Conservation (phyloP, 192 early-diverging fungal genomes). For the Rhizophagus sp. region DNA sequence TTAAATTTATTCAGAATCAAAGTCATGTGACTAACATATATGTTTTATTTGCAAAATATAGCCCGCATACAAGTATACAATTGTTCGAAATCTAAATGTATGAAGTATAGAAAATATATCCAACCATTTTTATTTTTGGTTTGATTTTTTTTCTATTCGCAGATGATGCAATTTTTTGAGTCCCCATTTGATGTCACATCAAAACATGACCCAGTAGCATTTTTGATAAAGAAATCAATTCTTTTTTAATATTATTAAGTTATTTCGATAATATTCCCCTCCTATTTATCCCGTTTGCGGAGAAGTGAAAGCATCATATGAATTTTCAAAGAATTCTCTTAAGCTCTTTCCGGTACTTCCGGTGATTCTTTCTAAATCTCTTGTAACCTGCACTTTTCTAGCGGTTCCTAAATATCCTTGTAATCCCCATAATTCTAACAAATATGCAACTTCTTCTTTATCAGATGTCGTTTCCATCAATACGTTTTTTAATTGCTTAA, state of each 20-base stretch:
- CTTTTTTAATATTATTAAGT: background rate
- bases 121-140: no score
- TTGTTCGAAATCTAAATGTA: no score
- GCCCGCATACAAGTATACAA: no score
- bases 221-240: background rate
- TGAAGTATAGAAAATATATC: no score
- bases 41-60: no score
- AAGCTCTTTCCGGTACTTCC: conserved; percentile 1
- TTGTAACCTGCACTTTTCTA: conserved; percentile 10
- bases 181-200: background rate
- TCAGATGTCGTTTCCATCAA: background rate
- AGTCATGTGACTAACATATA: no score
- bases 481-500: background rate
- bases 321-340: conserved; percentile 18
- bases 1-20: no score
- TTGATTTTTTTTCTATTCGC: no score
- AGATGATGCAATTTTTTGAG: no score
- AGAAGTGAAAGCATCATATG: background rate
- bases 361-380: conserved; percentile 3
- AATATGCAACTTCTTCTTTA: background rate
- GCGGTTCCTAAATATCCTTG: background rate
- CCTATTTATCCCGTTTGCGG: background rate
- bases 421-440: conserved; percentile 21
- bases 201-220: background rate
- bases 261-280: background rate